A percentile compares a stretch with the other conserved stretches of the same genome.
These are phyloP conservation scores for Apiospora phragmitis DNA, from an alignment of 2,329 filamentous ascomycete genomes.

Conservation along the genomic window DNA sequence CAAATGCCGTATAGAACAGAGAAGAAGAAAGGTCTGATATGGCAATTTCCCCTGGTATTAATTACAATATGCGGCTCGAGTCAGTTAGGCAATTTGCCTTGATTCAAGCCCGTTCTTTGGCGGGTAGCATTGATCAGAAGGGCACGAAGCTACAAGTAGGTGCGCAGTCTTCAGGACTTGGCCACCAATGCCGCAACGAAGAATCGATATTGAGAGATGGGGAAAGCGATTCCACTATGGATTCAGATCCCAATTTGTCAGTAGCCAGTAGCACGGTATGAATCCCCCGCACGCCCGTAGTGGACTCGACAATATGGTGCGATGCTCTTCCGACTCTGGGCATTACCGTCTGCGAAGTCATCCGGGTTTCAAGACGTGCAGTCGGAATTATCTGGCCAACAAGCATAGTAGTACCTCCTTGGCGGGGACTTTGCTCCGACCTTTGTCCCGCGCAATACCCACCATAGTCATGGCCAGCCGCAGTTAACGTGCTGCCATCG, in stretches of 20 bases:
- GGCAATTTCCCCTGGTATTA: background rate
- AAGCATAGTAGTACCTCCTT: background rate
- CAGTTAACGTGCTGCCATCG: background rate
- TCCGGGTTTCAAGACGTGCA: background rate
- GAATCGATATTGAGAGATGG: background rate
- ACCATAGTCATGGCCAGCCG: background rate
- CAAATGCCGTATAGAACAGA: background rate
- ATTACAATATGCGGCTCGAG: background rate
- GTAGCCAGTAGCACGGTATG: background rate
- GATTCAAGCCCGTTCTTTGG: background rate
- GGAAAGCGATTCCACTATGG: background rate
- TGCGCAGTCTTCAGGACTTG: background rate
- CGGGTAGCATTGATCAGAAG: background rate
- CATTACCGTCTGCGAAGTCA: background rate
- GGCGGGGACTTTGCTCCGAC: background rate
- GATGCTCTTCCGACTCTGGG: background rate
- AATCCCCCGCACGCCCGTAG: background rate
- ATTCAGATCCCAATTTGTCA: background rate
- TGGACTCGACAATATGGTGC: background rate
- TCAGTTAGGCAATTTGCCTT: background rate
- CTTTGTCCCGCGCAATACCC: background rate
- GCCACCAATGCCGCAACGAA: background rate
- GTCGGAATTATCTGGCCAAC: background rate
- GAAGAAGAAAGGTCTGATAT: background rate
- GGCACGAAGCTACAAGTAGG: background rate